phyloP scores from a whole-genome alignment of 495 filamentous ascomycete species.

The Hypoxylon lienhwacheense region DNA sequence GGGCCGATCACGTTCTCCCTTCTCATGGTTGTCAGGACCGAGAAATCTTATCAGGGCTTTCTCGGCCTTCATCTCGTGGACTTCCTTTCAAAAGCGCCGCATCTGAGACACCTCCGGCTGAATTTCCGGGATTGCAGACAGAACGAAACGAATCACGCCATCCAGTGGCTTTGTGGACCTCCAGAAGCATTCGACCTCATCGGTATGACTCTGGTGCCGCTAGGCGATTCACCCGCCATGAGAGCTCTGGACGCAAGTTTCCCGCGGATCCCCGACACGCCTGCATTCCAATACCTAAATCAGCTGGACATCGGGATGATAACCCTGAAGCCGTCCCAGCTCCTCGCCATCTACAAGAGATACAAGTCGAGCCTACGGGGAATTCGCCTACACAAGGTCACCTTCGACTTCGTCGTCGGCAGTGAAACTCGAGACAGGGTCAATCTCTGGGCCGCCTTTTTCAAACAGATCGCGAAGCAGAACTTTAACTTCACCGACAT shows the following conservation, averaged over 20 bases:
- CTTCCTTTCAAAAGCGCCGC: conserved; percentile 33
- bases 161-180: conserved; percentile 29
- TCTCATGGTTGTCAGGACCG: background rate
- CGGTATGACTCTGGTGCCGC: background rate
- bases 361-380: conserved; percentile 40
- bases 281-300: conserved; percentile 36
- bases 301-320: conserved; percentile 46
- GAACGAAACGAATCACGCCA: conserved; percentile 4
- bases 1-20: conserved; percentile 4
- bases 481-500: conserved; percentile 15
- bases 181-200: too few relatives aligned
- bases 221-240: background rate
- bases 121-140: conserved; percentile 28
- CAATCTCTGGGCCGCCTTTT: conserved; percentile 36
- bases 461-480: conserved; percentile 22
- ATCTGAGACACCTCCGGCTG: conserved; percentile 39
- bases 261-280: conserved; percentile 10
- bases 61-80: conserved; percentile 16
- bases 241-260: background rate
- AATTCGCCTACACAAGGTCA: conserved; percentile 41
- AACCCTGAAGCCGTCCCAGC: background rate
- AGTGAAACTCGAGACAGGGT: background rate
- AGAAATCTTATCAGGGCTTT: background rate
- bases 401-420: background rate
- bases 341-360: conserved; percentile 42